Percentiles rank a stretch among this genome's conserved stretches.
Evolutionary conservation across 2,329 filamentous ascomycete species (phyloP).

Genomic region (Calonectria multiphialidica): DNA sequence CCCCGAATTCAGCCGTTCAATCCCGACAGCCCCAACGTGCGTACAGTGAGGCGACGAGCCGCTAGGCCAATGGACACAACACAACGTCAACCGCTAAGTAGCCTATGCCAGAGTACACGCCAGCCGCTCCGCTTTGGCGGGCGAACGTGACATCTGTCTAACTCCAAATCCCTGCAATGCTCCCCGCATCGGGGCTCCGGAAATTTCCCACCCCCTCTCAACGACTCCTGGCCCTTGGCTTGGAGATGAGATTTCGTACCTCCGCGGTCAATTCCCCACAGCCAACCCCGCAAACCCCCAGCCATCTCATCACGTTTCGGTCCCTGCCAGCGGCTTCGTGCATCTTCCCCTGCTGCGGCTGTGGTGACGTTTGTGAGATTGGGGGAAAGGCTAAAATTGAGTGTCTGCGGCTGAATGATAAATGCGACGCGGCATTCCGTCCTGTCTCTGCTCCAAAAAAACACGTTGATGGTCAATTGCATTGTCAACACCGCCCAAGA

Average conservation of each 20-base stretch:
- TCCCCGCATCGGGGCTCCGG: background rate
- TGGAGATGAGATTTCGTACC: background rate
- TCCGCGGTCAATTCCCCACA: background rate
- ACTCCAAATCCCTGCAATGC: background rate
- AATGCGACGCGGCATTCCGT: background rate
- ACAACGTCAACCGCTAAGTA: background rate
- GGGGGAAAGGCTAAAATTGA: background rate
- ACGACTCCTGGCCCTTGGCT: background rate
- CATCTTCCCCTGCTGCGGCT: background rate
- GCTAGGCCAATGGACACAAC: too few species aligned
- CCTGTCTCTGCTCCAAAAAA: background rate
- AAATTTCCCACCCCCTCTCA: background rate
- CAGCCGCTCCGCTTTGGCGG: too few species aligned
- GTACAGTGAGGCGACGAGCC: too few species aligned
- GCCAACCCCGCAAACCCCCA: background rate
- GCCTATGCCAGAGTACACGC: too few species aligned
- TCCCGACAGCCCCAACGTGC: too few species aligned
- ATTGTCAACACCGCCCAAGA: background rate
- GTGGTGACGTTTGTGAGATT: background rate
- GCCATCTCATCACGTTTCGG: background rate
- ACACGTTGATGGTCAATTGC: background rate
- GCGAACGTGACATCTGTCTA: too few species aligned
- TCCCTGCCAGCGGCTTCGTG: background rate
- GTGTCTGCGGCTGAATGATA: background rate
- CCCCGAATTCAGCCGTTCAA: too few species aligned